These are phyloP conservation scores for Mrakia blollopis DNA, from an alignment of 768 basidiomycete species.

Conservation along the genomic window DNA sequence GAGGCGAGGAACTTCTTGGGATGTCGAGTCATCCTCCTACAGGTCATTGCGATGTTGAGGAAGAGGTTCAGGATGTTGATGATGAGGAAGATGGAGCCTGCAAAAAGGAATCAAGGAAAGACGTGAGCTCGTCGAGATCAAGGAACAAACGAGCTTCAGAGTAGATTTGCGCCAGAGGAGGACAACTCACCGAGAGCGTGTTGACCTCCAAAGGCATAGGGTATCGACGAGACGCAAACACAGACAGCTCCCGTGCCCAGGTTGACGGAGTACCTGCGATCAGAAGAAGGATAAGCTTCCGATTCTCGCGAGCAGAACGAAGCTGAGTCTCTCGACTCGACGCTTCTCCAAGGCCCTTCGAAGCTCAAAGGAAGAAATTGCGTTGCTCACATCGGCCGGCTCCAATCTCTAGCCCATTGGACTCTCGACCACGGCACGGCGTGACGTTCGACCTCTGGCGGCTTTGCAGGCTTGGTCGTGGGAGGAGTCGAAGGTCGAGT, in stretches of 20 bases:
- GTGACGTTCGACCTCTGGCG: no score
- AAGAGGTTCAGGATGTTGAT: conserved; percentile 17
- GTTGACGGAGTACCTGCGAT: not conserved
- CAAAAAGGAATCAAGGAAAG: not conserved
- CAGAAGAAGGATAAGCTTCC: no score
- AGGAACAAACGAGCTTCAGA: not conserved
- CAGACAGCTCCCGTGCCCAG: conserved; percentile 30
- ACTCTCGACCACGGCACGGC: not conserved
- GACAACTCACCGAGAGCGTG: conserved; percentile 26
- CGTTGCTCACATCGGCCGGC: not conserved
- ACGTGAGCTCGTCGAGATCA: not conserved
- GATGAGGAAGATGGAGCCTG: conserved; percentile 27
- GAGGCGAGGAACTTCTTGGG: conserved; percentile 28
- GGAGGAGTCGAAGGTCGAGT: not conserved
- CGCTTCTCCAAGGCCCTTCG: no score
- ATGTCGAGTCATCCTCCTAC: not conserved
- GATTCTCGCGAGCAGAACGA: no score
- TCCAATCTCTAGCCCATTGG: not conserved
- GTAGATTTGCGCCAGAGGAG: not conserved
- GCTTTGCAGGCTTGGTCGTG: no score
- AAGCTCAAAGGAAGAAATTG: no score
- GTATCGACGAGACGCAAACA: conserved; percentile 22
- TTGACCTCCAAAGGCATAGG: conserved; percentile 30
- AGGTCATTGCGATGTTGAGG: conserved; percentile 31
- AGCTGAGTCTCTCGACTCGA: no score